Evolutionary conservation across 441 rosid species (phyloP).

Genomic region (Hura crepitans): DNA sequence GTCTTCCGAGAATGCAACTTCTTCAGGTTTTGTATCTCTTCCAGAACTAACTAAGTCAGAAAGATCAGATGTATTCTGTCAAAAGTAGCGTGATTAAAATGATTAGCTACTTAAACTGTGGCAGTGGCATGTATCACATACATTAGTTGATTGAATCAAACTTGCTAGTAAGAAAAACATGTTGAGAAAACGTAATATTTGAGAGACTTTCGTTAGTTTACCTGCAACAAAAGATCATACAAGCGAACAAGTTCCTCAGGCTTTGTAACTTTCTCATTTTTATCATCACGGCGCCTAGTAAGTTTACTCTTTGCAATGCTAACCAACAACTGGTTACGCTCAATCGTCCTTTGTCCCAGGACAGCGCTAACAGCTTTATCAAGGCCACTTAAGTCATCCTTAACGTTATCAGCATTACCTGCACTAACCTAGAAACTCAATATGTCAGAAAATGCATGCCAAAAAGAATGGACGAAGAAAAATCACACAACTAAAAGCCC

Average conservation of each 20-base stretch:
- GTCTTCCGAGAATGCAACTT: conserved; percentile 77
- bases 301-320: conserved; percentile 85
- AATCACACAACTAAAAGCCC: not conserved
- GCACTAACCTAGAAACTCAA: conserved; percentile 62
- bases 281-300: conserved; percentile 74
- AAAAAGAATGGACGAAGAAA: conserved; percentile 12
- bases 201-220: conserved; percentile 22
- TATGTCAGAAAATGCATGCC: conserved; percentile 29
- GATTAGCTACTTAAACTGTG: conserved; percentile 17
- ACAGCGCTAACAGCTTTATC: conserved; percentile 93
- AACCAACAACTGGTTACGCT: conserved; percentile 86
- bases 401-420: conserved; percentile 85
- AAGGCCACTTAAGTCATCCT: conserved; percentile 90
- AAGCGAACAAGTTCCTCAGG: conserved; percentile 98
- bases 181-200: not conserved
- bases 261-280: conserved; percentile 79
- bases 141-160: conserved; percentile 1
- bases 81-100: conserved; percentile 24
- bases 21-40: conserved; percentile 89
- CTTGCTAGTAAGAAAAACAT: conserved; percentile 16
- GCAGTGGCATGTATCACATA: not conserved
- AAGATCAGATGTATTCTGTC: conserved; percentile 89
- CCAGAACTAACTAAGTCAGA: conserved; percentile 96
- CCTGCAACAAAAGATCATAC: conserved; percentile 91
- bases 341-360: conserved; percentile 88